Conservation (phyloP, 352 stramenopile species). For the Pythium angustatum region DNA sequence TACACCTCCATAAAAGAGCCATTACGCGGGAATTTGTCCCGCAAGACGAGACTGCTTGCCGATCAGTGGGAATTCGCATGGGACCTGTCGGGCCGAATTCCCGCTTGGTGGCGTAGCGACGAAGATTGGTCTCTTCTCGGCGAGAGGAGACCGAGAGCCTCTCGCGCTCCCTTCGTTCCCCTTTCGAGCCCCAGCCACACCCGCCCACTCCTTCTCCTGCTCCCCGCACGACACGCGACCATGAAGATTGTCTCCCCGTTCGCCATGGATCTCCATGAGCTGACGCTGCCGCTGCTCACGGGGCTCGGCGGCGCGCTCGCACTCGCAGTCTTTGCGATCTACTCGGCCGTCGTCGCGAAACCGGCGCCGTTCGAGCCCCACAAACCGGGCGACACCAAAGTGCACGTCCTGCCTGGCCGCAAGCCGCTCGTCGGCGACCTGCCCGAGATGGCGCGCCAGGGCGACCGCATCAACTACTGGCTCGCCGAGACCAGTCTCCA, state of each 20-base stretch:
- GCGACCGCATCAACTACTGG: slow-evolving; percentile 44
- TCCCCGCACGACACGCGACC: too few relatives aligned
- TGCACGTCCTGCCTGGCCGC: neutral
- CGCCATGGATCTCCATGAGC: neutral
- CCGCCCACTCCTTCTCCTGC: too few relatives aligned
- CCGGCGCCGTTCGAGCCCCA: neutral
- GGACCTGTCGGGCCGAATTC: too few relatives aligned
- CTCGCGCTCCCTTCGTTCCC: too few relatives aligned
- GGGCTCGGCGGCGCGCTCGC: slow-evolving; percentile 2
- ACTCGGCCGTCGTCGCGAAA: slow-evolving; percentile 2
- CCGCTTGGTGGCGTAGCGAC: too few relatives aligned
- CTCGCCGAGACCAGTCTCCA: slow-evolving; percentile 21
- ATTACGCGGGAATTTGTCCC: neutral
- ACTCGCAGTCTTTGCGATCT: neutral
- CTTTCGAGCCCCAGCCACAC: too few relatives aligned
- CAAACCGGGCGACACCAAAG: slow-evolving; percentile 1
- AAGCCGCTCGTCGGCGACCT: slow-evolving; percentile 12
- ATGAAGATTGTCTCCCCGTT: slow-evolving; percentile 9
- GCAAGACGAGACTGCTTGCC: neutral
- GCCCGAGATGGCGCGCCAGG: slow-evolving; percentile 12
- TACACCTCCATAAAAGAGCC: neutral
- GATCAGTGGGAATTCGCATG: too few relatives aligned
- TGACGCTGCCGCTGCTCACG: slow-evolving; percentile 7
- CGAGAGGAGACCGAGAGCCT: too few relatives aligned
- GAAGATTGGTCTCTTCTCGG: too few relatives aligned